phyloP scores from a whole-genome alignment of 1,284 basidiomycete genomes.

The Laetiporus sulphureus region DNA sequence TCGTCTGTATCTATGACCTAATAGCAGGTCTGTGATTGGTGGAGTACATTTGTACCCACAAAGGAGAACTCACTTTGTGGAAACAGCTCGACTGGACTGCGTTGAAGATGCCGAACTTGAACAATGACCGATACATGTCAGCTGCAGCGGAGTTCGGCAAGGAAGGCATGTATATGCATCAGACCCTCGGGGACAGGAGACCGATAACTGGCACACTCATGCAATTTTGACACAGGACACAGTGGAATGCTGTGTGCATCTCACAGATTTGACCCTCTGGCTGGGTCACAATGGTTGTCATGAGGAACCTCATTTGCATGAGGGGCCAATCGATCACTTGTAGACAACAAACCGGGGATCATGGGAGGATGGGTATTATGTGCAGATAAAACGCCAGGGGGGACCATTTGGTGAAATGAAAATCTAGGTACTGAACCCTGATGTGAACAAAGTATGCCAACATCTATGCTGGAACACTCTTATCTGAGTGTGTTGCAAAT shows the following conservation, averaged over 20 bases:
- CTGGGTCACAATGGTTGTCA: conserved; percentile 3
- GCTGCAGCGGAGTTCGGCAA: conserved; percentile 39
- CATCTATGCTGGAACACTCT: neutral
- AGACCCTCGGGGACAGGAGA: neutral
- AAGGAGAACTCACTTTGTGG: conserved; percentile 47
- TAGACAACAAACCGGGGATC: neutral
- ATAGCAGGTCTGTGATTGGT: conserved; percentile 1
- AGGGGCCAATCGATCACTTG: conserved; percentile 1
- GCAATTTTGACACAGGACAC: conserved; percentile 65
- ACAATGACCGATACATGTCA: conserved; percentile 72
- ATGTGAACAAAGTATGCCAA: neutral
- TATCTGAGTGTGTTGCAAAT: conserved; percentile 4
- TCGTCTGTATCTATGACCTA: conserved; percentile 65
- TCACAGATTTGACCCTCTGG: conserved; percentile 24
- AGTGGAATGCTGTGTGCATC: conserved; percentile 44
- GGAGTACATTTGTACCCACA: neutral
- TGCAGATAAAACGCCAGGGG: neutral
- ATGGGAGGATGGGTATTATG: neutral
- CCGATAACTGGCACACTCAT: conserved; percentile 33
- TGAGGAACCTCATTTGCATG: neutral
- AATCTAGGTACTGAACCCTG: conserved; percentile 2
- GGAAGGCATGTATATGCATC: conserved; percentile 9
- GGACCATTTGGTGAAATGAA: conserved; percentile 1
- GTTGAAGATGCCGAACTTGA: conserved; percentile 88
- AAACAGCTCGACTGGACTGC: conserved; percentile 83